Conservation (phyloP, 2,329 filamentous ascomycete genomes). For the Grosmannia huntii region DNA sequence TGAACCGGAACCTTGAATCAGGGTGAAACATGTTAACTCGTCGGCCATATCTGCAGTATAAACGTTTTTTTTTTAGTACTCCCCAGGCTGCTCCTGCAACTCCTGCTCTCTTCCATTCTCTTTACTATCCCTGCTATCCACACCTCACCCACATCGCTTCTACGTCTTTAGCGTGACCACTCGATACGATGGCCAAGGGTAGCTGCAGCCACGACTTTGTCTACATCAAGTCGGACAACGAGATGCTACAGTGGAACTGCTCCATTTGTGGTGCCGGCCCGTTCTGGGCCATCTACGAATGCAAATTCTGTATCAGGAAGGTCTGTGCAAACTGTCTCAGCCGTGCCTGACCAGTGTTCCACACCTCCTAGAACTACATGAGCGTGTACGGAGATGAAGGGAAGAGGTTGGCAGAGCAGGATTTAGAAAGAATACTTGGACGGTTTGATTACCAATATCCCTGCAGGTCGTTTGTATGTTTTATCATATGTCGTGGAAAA, state of each 20-base stretch:
- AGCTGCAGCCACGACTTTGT: conserved; percentile 49
- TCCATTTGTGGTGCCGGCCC: conserved; percentile 50
- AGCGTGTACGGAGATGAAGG: neutral
- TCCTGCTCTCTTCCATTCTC: neutral
- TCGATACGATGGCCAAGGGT: conserved; percentile 5
- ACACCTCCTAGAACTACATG: too few species aligned
- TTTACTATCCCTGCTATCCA: too few species aligned
- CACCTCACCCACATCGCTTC: neutral
- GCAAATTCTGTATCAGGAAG: conserved; percentile 55
- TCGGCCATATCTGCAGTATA: too few species aligned
- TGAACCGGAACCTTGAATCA: too few species aligned
- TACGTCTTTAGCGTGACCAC: too few species aligned
- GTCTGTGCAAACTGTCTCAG: conserved; percentile 47
- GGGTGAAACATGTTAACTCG: too few species aligned
- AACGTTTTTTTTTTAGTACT: too few species aligned
- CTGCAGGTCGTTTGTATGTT: too few species aligned
- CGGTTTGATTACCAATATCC: too few species aligned
- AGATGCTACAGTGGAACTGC: conserved; percentile 53
- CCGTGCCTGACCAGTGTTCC: neutral
- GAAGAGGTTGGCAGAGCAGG: too few species aligned
- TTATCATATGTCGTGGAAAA: too few species aligned
- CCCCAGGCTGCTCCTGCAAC: neutral
- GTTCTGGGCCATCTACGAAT: conserved; percentile 58
- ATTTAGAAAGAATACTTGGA: too few species aligned
- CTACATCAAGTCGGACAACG: conserved; percentile 55